Conservation (phyloP, 2,329 filamentous ascomycete genomes). For the Fusarium marasasianum region DNA sequence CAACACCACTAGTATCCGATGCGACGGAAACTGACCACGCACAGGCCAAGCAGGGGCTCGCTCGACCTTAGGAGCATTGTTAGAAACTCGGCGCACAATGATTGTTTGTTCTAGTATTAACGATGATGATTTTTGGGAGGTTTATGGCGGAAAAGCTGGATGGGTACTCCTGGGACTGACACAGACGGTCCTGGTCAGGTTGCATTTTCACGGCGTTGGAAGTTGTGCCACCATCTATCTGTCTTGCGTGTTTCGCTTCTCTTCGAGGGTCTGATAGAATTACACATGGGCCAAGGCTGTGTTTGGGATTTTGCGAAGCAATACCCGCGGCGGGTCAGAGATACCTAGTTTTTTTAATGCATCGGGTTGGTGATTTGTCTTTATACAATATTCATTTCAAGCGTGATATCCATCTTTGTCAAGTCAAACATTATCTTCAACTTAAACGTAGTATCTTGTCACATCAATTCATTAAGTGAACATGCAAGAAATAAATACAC, state of each 20-base stretch:
- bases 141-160: slow-evolving; percentile 34
- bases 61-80: slow-evolving; percentile 48
- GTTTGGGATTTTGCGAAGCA: slow-evolving; percentile 38
- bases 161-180: slow-evolving; percentile 34
- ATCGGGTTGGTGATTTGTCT: slow-evolving; percentile 37
- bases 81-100: slow-evolving; percentile 7
- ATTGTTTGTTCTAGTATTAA: slow-evolving; percentile 29
- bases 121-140: slow-evolving; percentile 38
- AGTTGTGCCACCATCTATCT: slow-evolving; percentile 42
- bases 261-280: slow-evolving; percentile 35
- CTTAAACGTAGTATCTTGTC: not conserved
- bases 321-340: slow-evolving; percentile 36
- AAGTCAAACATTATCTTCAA: too few species aligned
- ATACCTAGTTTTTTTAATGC: slow-evolving; percentile 45
- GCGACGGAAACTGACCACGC: not conserved
- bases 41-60: slow-evolving; percentile 62
- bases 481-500: not conserved
- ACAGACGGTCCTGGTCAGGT: slow-evolving; percentile 34
- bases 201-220: slow-evolving; percentile 45
- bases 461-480: slow-evolving; percentile 16
- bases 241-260: slow-evolving; percentile 29
- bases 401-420: not conserved
- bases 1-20: too few species aligned
- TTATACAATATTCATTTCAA: not conserved
- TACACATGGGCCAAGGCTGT: slow-evolving; percentile 27